Base-by-base conservation (phyloP, 1,284 basidiomycete species). In the Pulchroboletus neoregius region DNA sequence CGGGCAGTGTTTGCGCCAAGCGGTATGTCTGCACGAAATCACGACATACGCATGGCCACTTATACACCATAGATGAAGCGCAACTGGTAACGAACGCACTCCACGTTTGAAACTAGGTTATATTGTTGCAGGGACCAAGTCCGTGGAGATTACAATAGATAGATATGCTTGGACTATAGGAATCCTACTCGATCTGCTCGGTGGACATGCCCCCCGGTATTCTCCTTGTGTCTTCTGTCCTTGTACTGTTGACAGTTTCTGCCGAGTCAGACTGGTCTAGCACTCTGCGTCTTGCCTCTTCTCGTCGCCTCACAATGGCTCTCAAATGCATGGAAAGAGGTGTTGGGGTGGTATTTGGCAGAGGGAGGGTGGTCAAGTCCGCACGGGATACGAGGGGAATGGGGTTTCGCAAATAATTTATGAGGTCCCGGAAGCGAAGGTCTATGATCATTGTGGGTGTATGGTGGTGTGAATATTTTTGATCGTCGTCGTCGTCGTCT, bases 1-100 rank as follows among this genome's bases (percentile, higher is more conserved):
- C 61, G 82, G 81, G 28, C 68, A 75, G 37, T 93, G 90, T 63
- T 63, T 92, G 36, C 79, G 80, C 38, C 72, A 79, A 56, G 80
- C 82, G 46, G 89, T 91, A 56, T 51, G 77, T 70, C 42, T 20
- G 13, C 31, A 34, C 13, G 13, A 35, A 32, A 33, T 30, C 23
- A 13, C 31, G 16, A 24, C 12, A 15, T 28, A 18, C 12, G 16
- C 28, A 35, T 40, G 46, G 46, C 33, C 46, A 27, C 39, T 45
- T 12, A 46, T n/a, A 39, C 40, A 18, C 33, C 36, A 15, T 32
- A 87, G 86, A 81, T 87, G 80, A 82, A 78, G 54, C 71, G 79
- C 51, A 82, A 78, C 58, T 78, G 78, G 75, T 86, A 65, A 70
- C 46, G 49, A 45, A 18, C 16, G 33, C 18, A 13, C 15, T 23